Evolutionary conservation across 2,329 filamentous ascomycete genomes (phyloP), one percentile per base, ranked within the genome.

Genomic region (Phyllosticta ampelicida): DNA sequence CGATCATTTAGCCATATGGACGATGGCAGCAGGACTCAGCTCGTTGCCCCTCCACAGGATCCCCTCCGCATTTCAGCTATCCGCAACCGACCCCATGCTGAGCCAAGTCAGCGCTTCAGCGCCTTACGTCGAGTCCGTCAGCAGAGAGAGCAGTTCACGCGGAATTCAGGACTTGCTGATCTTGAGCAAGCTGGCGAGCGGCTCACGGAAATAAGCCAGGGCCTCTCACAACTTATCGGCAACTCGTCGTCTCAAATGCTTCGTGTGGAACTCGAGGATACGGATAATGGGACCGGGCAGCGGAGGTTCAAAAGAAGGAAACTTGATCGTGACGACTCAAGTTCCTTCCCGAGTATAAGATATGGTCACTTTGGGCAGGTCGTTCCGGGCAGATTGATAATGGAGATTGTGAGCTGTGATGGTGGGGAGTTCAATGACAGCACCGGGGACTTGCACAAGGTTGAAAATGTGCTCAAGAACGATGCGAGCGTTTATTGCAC

Each of bases 371-470:
- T 86, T 70, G 92, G 91, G 18, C 91, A 96, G 72, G 87, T 95
- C 16, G 87, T 94, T 61, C 82, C 89, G 0, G 91, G 90, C 3
- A 80, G 82, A 62, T 75, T 96, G 66, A 86, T 81, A 61, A 90
- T 96, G 88, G 88, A 96, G 68, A 85, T 96, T 62, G 81, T 89
- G 53, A 94, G 86, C 76, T 96, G 90, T 68, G 91, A 96, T 70
- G 90, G 90, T 48, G 90, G 91, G 50, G 77, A 78, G 60, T 82
- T 80, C 65, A 78, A 80, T 54, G 82, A 85, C 64, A 74, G 71
- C 18, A 68, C 77, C 57, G 74, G 77, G 10, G 75, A 75, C 36
- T 73, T 72, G 28, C 70, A 72, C 62, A 63, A 64, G 18, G 65
- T 71, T 11, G 88, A 91, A 64, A 96, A 96, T 69, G 85, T 96